Percentiles rank a stretch among this genome's conserved stretches.
Conservation (phyloP, 176 grass and related monocot genomes). For the Microstegium vimineum region DNA sequence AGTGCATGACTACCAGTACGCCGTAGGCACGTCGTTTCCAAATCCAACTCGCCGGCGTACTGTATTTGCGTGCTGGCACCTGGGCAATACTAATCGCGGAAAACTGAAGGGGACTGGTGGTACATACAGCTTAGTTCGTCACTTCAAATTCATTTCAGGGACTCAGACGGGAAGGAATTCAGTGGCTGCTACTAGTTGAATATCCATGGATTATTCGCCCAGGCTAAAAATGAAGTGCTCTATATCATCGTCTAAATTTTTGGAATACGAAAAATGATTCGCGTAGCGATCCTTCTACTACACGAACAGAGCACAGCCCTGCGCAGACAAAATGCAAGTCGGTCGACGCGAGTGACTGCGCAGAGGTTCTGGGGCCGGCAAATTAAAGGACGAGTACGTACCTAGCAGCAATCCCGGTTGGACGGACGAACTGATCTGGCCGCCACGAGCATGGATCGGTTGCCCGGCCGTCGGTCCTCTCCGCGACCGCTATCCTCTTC, state of each 20-base stretch:
- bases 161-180: too few relatives aligned
- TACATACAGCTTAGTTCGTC: too few relatives aligned
- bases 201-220: neutral
- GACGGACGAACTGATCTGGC: neutral
- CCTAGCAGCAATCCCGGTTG: neutral
- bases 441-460: neutral
- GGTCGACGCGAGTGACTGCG: neutral
- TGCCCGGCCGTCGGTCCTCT: neutral
- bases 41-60: slow-evolving; percentile 4
- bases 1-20: too few relatives aligned
- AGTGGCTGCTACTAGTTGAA: neutral
- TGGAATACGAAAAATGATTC: neutral
- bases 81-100: neutral
- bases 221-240: neutral
- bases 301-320: neutral
- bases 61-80: neutral
- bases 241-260: neutral
- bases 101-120: too few relatives aligned
- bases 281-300: neutral
- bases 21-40: neutral
- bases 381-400: neutral
- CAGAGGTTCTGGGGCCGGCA: neutral
- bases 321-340: neutral
- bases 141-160: neutral
- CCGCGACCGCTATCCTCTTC: neutral